A percentile compares a stretch with the other conserved stretches of the same genome.
Conservation (phyloP, 208 protist genomes). For the Wallacemonas sp. region DNA sequence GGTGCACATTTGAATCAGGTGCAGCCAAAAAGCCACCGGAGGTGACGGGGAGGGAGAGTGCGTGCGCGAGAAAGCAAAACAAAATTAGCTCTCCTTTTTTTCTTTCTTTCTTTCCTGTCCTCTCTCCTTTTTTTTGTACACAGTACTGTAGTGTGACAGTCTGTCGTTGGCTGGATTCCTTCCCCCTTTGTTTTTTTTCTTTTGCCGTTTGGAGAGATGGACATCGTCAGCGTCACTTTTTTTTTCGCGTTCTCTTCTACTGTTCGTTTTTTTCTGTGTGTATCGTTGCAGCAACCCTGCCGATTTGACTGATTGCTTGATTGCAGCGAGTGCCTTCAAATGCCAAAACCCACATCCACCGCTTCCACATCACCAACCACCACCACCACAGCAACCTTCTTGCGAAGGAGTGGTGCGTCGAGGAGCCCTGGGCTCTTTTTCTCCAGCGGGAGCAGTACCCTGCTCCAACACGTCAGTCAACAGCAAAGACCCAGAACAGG, state of each 20-base stretch:
- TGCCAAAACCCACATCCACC: too few species aligned
- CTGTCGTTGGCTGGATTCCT: not conserved
- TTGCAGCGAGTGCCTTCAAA: too few species aligned
- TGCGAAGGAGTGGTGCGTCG: too few species aligned
- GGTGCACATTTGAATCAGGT: too few species aligned
- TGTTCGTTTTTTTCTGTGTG: slow-evolving; percentile 23
- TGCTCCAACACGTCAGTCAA: not conserved
- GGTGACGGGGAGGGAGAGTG: too few species aligned
- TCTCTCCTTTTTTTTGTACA: slow-evolving; percentile 15
- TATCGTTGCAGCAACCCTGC: not conserved
- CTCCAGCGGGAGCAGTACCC: not conserved
- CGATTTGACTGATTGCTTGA: not conserved
- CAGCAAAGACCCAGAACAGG: too few species aligned
- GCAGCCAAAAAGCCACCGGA: too few species aligned
- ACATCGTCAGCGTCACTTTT: not conserved
- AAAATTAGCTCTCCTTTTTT: slow-evolving; percentile 22
- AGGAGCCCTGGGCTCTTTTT: not conserved
- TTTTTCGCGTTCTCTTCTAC: slow-evolving; percentile 3
- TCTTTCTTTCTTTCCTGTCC: slow-evolving; percentile 6
- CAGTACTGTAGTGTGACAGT: not conserved
- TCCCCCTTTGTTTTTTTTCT: slow-evolving; percentile 1
- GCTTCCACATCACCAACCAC: slow-evolving; percentile 2
- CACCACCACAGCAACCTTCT: too few species aligned
- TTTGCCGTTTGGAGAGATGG: too few species aligned
- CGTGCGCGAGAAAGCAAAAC: too few species aligned